These are phyloP conservation scores for Boletus rubroflammeus DNA, from an alignment of 768 basidiomycete genomes.

Conservation along the genomic window DNA sequence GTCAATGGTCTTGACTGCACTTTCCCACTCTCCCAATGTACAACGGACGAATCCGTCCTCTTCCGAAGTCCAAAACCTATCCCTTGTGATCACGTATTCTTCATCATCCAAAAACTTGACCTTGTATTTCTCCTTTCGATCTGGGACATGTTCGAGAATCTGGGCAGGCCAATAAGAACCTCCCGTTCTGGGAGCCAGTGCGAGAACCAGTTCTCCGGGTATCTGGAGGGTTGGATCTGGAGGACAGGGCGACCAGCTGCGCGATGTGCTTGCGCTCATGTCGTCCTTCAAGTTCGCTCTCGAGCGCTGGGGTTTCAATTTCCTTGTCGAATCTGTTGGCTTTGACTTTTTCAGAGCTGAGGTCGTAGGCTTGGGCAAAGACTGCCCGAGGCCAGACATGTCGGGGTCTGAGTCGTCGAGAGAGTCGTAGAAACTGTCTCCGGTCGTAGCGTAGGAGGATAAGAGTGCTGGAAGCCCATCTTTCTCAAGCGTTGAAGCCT, in stretches of 20 bases:
- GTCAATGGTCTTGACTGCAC: conserved; percentile 32
- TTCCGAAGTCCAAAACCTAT: conserved; percentile 54
- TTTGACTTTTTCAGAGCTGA: conserved; percentile 6
- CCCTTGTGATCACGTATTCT: conserved; percentile 39
- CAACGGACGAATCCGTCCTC: conserved; percentile 64
- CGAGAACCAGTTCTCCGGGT: conserved; percentile 67
- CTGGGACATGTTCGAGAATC: conserved; percentile 46
- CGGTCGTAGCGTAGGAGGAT: conserved; percentile 26
- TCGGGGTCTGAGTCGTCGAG: conserved; percentile 27
- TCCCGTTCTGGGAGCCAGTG: conserved; percentile 33
- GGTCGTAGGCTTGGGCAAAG: not conserved
- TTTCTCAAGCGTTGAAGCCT: conserved; percentile 39
- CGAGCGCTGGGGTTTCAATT: conserved; percentile 16
- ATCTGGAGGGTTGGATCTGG: conserved; percentile 50
- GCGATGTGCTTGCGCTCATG: conserved; percentile 2
- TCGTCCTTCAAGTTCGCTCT: conserved; percentile 16
- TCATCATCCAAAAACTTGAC: conserved; percentile 58
- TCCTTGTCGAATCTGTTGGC: conserved; percentile 10
- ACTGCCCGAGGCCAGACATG: conserved; percentile 6
- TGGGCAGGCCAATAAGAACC: conserved; percentile 64
- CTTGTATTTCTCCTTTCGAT: conserved; percentile 44
- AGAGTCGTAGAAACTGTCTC: conserved; percentile 23
- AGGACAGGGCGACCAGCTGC: conserved; percentile 39
- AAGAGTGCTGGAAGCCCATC: conserved; percentile 48
- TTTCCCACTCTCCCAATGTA: conserved; percentile 57